Evolutionary conservation across 176 grass and related monocot species (phyloP).

Genomic region (Hordeum marinum): DNA sequence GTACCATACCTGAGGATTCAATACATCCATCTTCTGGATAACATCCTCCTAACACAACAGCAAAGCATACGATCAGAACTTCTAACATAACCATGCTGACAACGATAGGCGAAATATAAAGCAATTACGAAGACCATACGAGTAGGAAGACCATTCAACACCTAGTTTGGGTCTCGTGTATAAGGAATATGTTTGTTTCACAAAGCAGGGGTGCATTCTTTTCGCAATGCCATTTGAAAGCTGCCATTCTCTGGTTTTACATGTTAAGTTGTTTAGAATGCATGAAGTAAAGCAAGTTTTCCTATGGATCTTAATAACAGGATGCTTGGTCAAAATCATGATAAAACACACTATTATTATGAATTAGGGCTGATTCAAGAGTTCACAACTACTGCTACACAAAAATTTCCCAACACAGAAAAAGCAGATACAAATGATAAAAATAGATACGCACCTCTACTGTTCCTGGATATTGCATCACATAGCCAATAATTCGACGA

Average conservation of each 20-base stretch:
- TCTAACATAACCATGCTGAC: not conserved
- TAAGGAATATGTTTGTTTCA: not conserved
- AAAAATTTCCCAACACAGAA: not conserved
- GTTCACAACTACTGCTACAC: not conserved
- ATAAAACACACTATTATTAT: constrained; percentile 1
- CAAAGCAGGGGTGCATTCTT: not conserved
- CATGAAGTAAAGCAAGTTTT: not conserved
- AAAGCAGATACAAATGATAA: not conserved
- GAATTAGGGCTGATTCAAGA: not conserved
- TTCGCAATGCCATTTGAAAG: not conserved
- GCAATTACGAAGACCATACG: not conserved
- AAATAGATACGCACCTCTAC: constrained; percentile 53
- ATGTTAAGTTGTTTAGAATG: not conserved
- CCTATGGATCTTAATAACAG: not conserved
- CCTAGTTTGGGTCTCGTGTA: not conserved
- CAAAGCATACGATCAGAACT: not conserved
- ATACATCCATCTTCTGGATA: constrained; percentile 72
- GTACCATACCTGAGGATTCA: constrained; percentile 81
- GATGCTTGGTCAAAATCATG: not conserved
- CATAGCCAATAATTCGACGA: constrained; percentile 69
- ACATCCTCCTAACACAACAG: constrained; percentile 67
- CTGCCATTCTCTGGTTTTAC: not conserved
- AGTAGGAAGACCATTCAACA: not conserved
- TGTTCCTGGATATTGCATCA: constrained; percentile 84
- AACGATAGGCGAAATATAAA: not conserved